Evolutionary conservation across 345 rosid species (phyloP).

Genomic region (Cardamine occulta): DNA sequence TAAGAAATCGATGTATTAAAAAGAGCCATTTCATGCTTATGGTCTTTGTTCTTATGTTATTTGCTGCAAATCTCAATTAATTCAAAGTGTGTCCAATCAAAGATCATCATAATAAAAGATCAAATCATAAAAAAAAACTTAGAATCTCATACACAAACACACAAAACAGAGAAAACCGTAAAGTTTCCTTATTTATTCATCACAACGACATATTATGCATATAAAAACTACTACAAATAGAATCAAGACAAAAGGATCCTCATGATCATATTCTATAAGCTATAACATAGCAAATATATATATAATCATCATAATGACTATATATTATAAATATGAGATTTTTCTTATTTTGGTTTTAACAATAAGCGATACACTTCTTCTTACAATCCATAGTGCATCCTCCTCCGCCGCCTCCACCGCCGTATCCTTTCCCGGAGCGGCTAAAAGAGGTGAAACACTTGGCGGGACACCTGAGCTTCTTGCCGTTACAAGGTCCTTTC

Average conservation of each 20-base stretch:
- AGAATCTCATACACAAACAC: background rate
- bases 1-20: background rate
- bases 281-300: conserved; percentile 23
- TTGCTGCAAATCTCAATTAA: background rate
- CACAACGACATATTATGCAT: conserved; percentile 27
- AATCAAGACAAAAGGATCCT: conserved; percentile 38
- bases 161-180: conserved; percentile 23
- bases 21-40: conserved; percentile 9
- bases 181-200: conserved; percentile 40
- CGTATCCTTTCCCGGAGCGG: conserved; percentile 91
- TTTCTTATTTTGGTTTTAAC: conserved; percentile 44
- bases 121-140: background rate
- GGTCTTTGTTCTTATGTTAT: background rate
- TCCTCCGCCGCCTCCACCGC: conserved; percentile 93
- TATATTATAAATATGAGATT: conserved; percentile 19
- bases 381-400: conserved; percentile 96
- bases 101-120: background rate
- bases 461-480: conserved; percentile 89
- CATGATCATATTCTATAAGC: conserved; percentile 29
- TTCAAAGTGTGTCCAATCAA: background rate
- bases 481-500: conserved; percentile 78
- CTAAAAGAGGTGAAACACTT: conserved; percentile 91
- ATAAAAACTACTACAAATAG: conserved; percentile 7
- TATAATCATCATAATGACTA: conserved; percentile 32
- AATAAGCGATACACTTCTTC: conserved; percentile 90